Evolutionary conservation across 164 flowering plant species (phyloP).

Genomic region (Cinnamomum micranthum): DNA sequence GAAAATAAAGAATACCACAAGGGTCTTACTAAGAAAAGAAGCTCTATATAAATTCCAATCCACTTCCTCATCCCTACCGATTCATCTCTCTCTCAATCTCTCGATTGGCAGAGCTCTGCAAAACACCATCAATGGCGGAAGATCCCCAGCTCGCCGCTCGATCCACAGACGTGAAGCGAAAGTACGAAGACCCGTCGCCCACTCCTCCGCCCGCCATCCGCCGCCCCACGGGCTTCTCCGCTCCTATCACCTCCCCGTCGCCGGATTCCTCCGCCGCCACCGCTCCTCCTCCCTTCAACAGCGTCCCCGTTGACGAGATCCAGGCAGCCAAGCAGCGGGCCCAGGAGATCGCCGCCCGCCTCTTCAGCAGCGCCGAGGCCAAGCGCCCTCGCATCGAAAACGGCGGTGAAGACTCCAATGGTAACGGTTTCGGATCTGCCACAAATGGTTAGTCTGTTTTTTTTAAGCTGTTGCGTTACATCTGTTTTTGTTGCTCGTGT

Average conservation of each 20-base stretch:
- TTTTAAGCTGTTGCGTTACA: neutral
- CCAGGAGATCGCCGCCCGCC: conserved; percentile 88
- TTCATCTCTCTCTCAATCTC: too few relatives aligned
- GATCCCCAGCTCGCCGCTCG: conserved; percentile 56
- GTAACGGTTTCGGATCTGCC: conserved; percentile 33
- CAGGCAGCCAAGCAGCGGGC: conserved; percentile 83
- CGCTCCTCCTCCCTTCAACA: conserved; percentile 47
- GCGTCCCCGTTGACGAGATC: conserved; percentile 52
- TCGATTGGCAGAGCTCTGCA: neutral
- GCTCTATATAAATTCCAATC: too few relatives aligned
- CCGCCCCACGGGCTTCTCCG: conserved; percentile 78
- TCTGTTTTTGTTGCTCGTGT: too few relatives aligned
- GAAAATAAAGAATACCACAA: too few relatives aligned
- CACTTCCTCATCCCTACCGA: too few relatives aligned
- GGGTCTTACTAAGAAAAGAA: too few relatives aligned
- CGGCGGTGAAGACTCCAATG: conserved; percentile 28
- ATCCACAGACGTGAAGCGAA: conserved; percentile 50
- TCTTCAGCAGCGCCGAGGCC: conserved; percentile 57
- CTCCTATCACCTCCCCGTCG: conserved; percentile 30
- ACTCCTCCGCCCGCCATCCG: conserved; percentile 33
- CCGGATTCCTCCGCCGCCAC: neutral
- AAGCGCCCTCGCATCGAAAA: conserved; percentile 77
- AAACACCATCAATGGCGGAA: conserved; percentile 51
- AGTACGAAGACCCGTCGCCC: conserved; percentile 62
- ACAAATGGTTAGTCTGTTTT: neutral